A percentile compares a stretch with the other conserved stretches of the same genome.
Evolutionary conservation across 768 basidiomycete genomes (phyloP).

Genomic region (Serendipita indica): DNA sequence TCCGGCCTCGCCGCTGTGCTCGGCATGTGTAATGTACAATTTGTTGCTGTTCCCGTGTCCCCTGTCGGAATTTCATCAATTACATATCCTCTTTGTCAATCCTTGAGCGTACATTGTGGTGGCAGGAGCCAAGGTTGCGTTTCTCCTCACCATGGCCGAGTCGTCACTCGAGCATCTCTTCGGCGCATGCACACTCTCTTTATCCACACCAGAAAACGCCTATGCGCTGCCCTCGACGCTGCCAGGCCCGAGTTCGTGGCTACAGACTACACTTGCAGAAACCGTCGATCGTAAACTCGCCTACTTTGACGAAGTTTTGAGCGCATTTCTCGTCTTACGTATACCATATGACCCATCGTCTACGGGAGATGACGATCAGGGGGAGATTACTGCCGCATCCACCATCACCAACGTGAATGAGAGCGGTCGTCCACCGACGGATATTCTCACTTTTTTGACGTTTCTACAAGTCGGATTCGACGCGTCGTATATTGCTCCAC

Average conservation of each 20-base stretch:
- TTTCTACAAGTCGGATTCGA: constrained; percentile 69
- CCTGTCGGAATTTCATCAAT: constrained; percentile 15
- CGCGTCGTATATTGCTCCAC: constrained; percentile 50
- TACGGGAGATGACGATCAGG: too few relatives aligned
- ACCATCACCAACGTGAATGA: too few relatives aligned
- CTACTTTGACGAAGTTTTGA: constrained; percentile 3
- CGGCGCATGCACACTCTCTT: background rate
- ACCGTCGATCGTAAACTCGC: constrained; percentile 8
- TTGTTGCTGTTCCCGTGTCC: constrained; percentile 58
- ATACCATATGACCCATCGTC: background rate
- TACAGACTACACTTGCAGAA: background rate
- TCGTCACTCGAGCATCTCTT: background rate
- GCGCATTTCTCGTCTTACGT: background rate
- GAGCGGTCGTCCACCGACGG: constrained; percentile 17
- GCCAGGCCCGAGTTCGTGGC: background rate
- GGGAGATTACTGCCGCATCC: too few relatives aligned
- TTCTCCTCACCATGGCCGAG: background rate
- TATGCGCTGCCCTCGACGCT: background rate
- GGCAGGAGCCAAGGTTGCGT: background rate
- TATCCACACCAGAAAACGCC: constrained; percentile 1
- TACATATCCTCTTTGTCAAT: too few relatives aligned
- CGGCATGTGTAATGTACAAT: constrained; percentile 78
- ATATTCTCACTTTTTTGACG: constrained; percentile 44
- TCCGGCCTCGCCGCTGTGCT: constrained; percentile 67
- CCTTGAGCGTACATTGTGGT: constrained; percentile 9